Percentiles rank a stretch among this genome's conserved stretches.
Conservation (phyloP, 2,329 filamentous ascomycete genomes). For the Alternaria infectoria region DNA sequence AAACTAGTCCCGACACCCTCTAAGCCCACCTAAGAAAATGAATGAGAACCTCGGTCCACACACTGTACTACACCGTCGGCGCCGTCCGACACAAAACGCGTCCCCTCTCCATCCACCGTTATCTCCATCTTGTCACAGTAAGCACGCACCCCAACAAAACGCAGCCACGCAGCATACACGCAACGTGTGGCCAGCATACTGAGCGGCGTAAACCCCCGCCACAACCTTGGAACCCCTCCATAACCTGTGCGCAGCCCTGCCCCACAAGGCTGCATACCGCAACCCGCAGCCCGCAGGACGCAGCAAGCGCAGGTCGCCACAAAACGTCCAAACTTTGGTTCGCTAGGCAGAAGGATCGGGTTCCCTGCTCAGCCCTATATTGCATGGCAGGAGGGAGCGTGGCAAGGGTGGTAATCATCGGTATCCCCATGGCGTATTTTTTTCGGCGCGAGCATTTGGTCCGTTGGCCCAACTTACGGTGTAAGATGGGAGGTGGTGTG, state of each 20-base stretch:
- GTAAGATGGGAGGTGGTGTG: background rate
- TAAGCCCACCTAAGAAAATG: background rate
- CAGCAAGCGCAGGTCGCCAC: background rate
- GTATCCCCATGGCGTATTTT: background rate
- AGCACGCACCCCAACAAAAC: background rate
- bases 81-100: background rate
- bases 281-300: background rate
- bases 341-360: background rate
- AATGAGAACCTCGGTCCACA: background rate
- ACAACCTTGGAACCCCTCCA: background rate
- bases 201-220: background rate
- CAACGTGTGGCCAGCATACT: background rate
- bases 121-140: background rate
- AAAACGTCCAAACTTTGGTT: background rate
- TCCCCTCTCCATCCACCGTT: background rate
- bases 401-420: background rate
- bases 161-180: background rate
- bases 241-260: background rate
- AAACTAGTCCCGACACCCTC: background rate
- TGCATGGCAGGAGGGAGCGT: background rate
- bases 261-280: background rate
- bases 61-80: background rate
- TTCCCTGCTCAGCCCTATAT: conserved; percentile 2
- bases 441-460: background rate
- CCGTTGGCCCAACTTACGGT: background rate